A percentile compares a stretch with the other conserved stretches of the same genome.
Evolutionary conservation across 2,329 filamentous ascomycete species (phyloP).

Genomic region (Zopfia rhizophila): DNA sequence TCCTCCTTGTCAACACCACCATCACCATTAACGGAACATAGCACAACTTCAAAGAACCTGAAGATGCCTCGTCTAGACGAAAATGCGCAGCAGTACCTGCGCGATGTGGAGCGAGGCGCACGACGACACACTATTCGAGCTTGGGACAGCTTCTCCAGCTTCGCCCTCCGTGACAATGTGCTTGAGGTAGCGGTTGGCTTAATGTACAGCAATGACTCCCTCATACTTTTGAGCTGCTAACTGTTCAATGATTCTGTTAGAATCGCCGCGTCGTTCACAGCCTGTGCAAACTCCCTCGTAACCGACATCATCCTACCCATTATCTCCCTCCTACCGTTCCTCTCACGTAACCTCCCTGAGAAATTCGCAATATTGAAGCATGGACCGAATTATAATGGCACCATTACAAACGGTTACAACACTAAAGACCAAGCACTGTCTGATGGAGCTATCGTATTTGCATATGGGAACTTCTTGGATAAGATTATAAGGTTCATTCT

Average conservation of each 20-base stretch:
- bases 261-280: constrained; percentile 76
- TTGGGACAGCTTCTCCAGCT: constrained; percentile 75
- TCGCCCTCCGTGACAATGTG: constrained; percentile 78
- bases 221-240: neutral
- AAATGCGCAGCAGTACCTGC: constrained; percentile 54
- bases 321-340: constrained; percentile 73
- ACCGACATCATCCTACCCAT: constrained; percentile 76
- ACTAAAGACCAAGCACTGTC: constrained; percentile 74
- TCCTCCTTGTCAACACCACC: too few species aligned
- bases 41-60: neutral
- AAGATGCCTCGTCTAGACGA: constrained; percentile 45
- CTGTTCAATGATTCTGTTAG: constrained; percentile 50
- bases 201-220: constrained; percentile 63
- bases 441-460: constrained; percentile 77
- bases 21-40: too few species aligned
- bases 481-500: constrained; percentile 73
- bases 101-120: constrained; percentile 58
- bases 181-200: constrained; percentile 79
- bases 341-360: constrained; percentile 77
- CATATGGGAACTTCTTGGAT: constrained; percentile 76
- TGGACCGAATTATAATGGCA: constrained; percentile 61
- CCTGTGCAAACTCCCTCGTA: constrained; percentile 77
- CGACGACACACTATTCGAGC: constrained; percentile 59
- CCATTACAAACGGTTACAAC: constrained; percentile 69
- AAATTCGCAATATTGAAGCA: constrained; percentile 74